Conservation (phyloP, 768 basidiomycete genomes). For the Chalciporus sphaerocephalus region DNA sequence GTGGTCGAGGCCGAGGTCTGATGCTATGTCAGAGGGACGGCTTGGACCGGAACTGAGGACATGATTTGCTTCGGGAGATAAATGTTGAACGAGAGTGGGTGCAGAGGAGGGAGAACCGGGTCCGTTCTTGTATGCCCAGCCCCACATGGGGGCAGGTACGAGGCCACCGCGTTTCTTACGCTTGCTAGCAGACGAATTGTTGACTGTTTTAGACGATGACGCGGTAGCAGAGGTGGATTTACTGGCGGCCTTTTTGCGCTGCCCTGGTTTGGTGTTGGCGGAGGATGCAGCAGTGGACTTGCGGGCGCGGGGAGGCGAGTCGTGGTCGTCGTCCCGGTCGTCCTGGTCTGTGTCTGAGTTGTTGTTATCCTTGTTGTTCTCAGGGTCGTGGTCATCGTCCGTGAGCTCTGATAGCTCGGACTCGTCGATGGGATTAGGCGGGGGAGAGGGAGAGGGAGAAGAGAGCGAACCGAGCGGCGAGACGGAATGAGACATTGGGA, state of each 20-base stretch:
- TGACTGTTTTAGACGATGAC: constrained; percentile 4
- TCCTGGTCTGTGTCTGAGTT: constrained; percentile 26
- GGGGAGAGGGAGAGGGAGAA: constrained; percentile 64
- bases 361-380: constrained; percentile 29
- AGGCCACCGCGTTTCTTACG: constrained; percentile 60
- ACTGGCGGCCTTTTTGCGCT: constrained; percentile 4
- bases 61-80: constrained; percentile 1
- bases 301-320: constrained; percentile 14
- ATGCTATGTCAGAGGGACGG: constrained; percentile 3
- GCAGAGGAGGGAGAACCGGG: constrained; percentile 19
- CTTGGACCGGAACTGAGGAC: constrained; percentile 5
- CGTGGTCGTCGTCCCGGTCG: constrained; percentile 21
- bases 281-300: constrained; percentile 4
- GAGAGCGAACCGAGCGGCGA: constrained; percentile 56
- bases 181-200: constrained; percentile 19
- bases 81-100: constrained; percentile 2
- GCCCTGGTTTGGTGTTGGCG: constrained; percentile 7
- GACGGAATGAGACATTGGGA: constrained; percentile 24
- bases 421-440: constrained; percentile 40
- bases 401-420: constrained; percentile 83
- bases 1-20: not conserved
- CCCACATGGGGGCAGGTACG: constrained; percentile 82
- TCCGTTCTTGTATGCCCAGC: constrained; percentile 62
- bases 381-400: constrained; percentile 66
- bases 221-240: constrained; percentile 4